phyloP scores from a whole-genome alignment of 2,329 filamentous ascomycete species.

The Rhynchosporium graminicola region DNA sequence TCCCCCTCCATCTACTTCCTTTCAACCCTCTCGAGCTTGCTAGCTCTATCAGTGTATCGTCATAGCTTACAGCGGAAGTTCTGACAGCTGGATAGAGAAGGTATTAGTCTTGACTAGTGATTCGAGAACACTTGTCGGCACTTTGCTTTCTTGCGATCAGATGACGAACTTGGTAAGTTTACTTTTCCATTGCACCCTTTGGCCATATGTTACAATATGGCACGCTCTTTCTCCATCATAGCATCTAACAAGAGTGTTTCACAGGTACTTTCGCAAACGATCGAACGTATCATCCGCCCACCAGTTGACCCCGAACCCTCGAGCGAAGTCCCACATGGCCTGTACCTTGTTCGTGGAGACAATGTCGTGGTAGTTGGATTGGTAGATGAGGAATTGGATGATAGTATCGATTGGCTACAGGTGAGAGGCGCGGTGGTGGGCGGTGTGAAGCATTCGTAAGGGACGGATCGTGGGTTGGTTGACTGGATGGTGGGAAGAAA shows the following conservation, averaged over 20 bases:
- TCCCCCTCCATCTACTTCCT: constrained; percentile 7
- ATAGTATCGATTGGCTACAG: constrained; percentile 88
- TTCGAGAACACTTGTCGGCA: constrained; percentile 82
- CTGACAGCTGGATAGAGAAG: constrained; percentile 65
- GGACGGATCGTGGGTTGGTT: not conserved
- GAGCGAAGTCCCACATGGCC: constrained; percentile 76
- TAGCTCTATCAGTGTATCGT: not conserved
- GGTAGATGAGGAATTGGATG: constrained; percentile 86
- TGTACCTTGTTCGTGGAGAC: constrained; percentile 92
- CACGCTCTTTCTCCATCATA: not conserved
- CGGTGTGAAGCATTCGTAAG: constrained; percentile 72
- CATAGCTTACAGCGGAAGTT: constrained; percentile 38
- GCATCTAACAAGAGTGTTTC: constrained; percentile 14
- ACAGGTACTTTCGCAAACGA: constrained; percentile 75
- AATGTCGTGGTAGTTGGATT: constrained; percentile 90
- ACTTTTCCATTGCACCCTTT: not conserved
- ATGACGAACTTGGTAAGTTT: constrained; percentile 78
- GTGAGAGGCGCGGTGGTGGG: constrained; percentile 84
- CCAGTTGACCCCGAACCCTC: constrained; percentile 81
- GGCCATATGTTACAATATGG: not conserved
- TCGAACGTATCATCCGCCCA: constrained; percentile 88
- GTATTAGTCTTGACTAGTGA: constrained; percentile 91
- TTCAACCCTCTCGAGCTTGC: not conserved
- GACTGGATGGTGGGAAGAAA: not conserved
- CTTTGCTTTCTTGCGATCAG: constrained; percentile 82